Evolutionary conservation across 1,284 basidiomycete species (phyloP).

Genomic region (Volvariella surrecta): DNA sequence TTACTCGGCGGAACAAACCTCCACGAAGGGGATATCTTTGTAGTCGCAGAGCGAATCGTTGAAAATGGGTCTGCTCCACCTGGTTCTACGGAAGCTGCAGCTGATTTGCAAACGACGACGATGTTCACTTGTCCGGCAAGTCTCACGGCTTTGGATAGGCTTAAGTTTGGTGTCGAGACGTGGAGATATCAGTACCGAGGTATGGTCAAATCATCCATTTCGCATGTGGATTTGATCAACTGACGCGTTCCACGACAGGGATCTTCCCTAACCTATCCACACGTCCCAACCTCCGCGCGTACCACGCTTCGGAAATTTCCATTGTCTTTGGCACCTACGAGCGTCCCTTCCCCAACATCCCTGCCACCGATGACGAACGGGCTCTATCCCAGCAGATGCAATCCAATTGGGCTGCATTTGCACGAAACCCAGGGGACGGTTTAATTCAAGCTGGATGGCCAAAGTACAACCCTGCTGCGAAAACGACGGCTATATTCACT

Average conservation of each 20-base stretch:
- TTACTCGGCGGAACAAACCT: slow-evolving; percentile 16
- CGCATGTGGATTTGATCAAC: neutral
- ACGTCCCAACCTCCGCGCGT: slow-evolving; percentile 22
- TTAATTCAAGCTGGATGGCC: slow-evolving; percentile 23
- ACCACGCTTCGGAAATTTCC: slow-evolving; percentile 24
- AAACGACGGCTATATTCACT: slow-evolving; percentile 18
- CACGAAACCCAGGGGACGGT: slow-evolving; percentile 19
- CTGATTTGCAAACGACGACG: slow-evolving; percentile 1
- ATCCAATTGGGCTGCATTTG: slow-evolving; percentile 24
- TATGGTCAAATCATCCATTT: slow-evolving; percentile 7
- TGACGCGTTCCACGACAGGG: slow-evolving; percentile 11
- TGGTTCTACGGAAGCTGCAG: neutral
- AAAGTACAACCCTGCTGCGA: slow-evolving; percentile 15
- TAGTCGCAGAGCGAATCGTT: slow-evolving; percentile 1
- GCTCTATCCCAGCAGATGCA: slow-evolving; percentile 21
- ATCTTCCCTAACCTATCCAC: slow-evolving; percentile 22
- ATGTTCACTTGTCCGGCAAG: slow-evolving; percentile 19
- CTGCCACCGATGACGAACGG: slow-evolving; percentile 17
- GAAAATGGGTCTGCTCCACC: neutral
- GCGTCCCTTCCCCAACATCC: slow-evolving; percentile 8
- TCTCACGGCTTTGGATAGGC: slow-evolving; percentile 14
- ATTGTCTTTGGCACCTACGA: slow-evolving; percentile 23
- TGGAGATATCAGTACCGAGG: slow-evolving; percentile 28
- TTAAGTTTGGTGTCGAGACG: slow-evolving; percentile 18
- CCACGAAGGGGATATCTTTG: slow-evolving; percentile 18